These are phyloP conservation scores for Phytopythium mirpurense DNA, from an alignment of 352 stramenopile species.

Conservation along the genomic window DNA sequence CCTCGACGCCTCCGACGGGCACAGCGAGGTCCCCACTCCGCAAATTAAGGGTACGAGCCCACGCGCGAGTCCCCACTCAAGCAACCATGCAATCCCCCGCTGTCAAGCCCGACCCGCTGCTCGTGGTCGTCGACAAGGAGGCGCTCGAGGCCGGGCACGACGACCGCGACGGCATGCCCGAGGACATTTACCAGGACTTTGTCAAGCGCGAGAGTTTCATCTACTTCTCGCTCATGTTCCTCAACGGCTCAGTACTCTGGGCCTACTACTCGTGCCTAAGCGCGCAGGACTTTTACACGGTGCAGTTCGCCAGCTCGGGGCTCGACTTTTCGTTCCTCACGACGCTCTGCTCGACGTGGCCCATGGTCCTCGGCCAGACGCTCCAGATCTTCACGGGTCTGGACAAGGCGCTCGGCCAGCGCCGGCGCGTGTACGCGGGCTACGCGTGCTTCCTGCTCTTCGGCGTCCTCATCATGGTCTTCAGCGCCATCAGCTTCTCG, in stretches of 20 bases:
- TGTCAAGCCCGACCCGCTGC: conserved; percentile 20
- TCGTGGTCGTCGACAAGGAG: conserved; percentile 8
- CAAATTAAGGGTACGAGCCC: background rate
- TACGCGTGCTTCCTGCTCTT: conserved; percentile 32
- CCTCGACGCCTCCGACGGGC: background rate
- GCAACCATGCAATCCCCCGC: conserved; percentile 10
- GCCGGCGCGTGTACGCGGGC: conserved; percentile 21
- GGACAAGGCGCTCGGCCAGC: conserved; percentile 34
- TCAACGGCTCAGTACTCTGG: conserved; percentile 52
- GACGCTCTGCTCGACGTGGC: conserved; percentile 36
- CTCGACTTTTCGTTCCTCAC: conserved; percentile 50
- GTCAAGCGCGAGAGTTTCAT: conserved; percentile 24
- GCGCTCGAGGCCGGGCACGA: conserved; percentile 5
- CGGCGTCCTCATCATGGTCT: conserved; percentile 31
- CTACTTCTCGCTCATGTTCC: conserved; percentile 51
- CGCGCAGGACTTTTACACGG: conserved; percentile 41
- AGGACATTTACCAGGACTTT: conserved; percentile 43
- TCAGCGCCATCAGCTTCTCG: conserved; percentile 29
- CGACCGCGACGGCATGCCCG: conserved; percentile 23
- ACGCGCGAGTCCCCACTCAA: background rate
- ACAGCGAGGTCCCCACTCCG: background rate
- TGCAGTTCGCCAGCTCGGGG: conserved; percentile 28
- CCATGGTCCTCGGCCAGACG: conserved; percentile 30
- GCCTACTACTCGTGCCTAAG: conserved; percentile 56
- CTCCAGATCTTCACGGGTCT: conserved; percentile 40